Evolutionary conservation across 1,284 basidiomycete genomes (phyloP), one percentile per base, ranked within the genome.

Genomic region (Sporisorium scitamineum): DNA sequence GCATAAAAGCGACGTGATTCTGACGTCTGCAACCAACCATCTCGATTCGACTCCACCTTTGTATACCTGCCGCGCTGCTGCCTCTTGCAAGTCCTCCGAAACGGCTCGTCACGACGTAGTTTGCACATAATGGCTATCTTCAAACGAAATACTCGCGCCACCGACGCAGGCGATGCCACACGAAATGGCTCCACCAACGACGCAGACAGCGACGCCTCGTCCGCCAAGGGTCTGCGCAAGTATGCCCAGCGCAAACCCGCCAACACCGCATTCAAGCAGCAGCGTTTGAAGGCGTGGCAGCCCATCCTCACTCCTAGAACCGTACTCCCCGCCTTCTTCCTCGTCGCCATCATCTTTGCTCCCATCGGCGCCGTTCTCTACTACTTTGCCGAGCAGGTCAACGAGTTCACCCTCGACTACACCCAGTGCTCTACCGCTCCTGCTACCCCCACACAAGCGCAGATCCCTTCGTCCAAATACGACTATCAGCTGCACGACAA

Each of bases 271-370:
- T 97, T 98, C 90, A 98, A 97, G 88, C 97, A 99, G 86, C 97
- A 99, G 87, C 93, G 97, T 63, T 90, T 99, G 84, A 98, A 98
- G 88, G 97, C 97, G 82, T 99, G 97, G 97, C 97, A 99, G 89
- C 97, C 97, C 20, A 97, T 99, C 85, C 89, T 99, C 45, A 98
- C 96, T 0, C 97, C 97, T 3, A 94, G 94, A 86, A 96, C 95
- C 1, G 97, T 99, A 16, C 89, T 99, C 13, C 97, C 97, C 6
- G 96, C 95, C 2, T 90, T 99, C 58, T 97, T 99, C 87, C 90
- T 97, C 81, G 91, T 98, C 81, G 96, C 94, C 54, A 89, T 98
- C 80, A 87, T 98, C 80, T 99, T 99, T 85, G 95, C 94, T 1
- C 95, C 95, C 62, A 95, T 99, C 80, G 97, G 96, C 22, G 97